phyloP scores from a whole-genome alignment of 1,284 basidiomycete species.

The Apiotrichum domesticum region DNA sequence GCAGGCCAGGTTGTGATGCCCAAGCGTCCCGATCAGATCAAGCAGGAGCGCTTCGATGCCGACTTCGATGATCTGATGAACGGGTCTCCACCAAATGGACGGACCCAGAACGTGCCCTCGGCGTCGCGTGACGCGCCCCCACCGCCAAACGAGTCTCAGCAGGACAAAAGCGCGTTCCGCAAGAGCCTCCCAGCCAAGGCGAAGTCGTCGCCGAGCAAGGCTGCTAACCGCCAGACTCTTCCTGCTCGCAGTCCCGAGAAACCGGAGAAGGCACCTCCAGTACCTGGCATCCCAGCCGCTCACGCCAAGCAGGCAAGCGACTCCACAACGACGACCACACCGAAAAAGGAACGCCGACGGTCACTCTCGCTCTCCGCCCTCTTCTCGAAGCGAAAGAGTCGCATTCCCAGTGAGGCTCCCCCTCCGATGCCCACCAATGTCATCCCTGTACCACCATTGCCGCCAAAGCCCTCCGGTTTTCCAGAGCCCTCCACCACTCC shows the following conservation, averaged over 20 bases:
- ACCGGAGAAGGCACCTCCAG: not conserved
- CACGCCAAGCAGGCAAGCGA: not conserved
- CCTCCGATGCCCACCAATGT: not conserved
- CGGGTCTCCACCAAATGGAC: not conserved
- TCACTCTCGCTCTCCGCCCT: conserved; percentile 10
- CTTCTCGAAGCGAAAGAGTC: conserved; percentile 10
- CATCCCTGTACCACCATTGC: conserved; percentile 1
- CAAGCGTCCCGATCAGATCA: not conserved
- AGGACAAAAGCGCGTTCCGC: no score
- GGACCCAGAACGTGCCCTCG: not conserved
- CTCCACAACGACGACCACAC: not conserved
- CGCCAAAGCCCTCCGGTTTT: not conserved
- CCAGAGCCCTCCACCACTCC: not conserved
- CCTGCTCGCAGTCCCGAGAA: not conserved
- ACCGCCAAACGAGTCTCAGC: no score
- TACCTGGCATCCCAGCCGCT: not conserved
- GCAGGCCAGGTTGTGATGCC: not conserved
- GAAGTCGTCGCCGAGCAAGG: not conserved
- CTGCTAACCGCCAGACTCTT: not conserved
- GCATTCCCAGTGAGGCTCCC: not conserved
- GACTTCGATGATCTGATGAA: conserved; percentile 2
- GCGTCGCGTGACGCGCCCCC: no score
- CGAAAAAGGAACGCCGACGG: conserved; percentile 9
- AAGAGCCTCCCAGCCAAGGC: not conserved
- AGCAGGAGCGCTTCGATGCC: not conserved